Base-by-base conservation (phyloP, 768 basidiomycete genomes). In the Xanthoconium stramineum region DNA sequence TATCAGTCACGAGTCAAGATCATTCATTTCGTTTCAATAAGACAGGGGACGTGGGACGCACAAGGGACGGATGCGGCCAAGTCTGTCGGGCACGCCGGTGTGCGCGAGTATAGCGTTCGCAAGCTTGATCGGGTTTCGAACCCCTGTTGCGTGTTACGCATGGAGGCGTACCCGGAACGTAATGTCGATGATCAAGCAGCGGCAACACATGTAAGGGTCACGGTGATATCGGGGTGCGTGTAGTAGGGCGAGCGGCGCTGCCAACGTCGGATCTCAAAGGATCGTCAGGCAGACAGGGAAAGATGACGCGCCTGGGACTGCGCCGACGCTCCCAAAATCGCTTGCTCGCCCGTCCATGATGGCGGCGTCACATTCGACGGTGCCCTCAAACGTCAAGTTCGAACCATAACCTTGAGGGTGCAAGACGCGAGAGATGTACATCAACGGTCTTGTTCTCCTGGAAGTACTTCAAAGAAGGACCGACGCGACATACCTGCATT, bases 361-460 rank as follows among this genome's bases (percentile, higher is more conserved):
- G 13, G 88, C 79, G 9, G 91, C 90, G 62, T 93, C 91, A 62
- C 91, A 92, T 72, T 93, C 91, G 17, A 91, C 89, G 3, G 73
- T 74, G 14, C 91, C 89, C n/a, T 81, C 76, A 4, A 85, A 59
- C 0, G 88, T 91, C 45, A 93, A 73, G 67, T 92, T 93, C 2
- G 91, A 89, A 5, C 91, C 90, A 57, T 79, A 83, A 1, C 90
- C 89, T 86, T 47, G 24, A 11, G 15, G 33, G 32, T 12, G 37
- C 24, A 2, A 11, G 24, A 35, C 10, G 38, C 10, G 20, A 52
- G 17, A 38, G 39, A 9, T 14, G 9, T 12, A 10, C 15, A 14
- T 17, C 43, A 42, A 50, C n/a, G 33, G 33, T 33, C 33, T 33
- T 6, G 33, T 33, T 6, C 33, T 33, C 6, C 48, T 29, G 39